Conservation (phyloP, 140 eudicot species). For the Flaveria floridana region DNA sequence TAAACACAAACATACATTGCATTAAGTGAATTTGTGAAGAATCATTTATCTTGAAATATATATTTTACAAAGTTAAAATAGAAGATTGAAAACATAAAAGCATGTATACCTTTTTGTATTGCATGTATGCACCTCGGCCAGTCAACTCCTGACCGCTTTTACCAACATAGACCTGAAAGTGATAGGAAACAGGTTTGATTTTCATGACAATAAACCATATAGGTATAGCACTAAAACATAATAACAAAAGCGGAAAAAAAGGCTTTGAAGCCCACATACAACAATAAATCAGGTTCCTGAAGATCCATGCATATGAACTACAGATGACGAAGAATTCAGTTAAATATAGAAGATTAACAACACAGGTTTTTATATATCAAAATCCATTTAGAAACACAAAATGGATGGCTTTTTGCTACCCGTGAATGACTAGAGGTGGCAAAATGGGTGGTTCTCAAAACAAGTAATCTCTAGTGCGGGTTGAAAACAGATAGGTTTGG, state of each 20-base stretch:
- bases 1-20: slow-evolving; percentile 14
- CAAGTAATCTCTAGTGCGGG: not conserved
- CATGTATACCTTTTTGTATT: slow-evolving; percentile 63
- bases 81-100: not conserved
- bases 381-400: not conserved
- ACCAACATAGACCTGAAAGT: slow-evolving; percentile 68
- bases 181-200: slow-evolving; percentile 1
- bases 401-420: not conserved
- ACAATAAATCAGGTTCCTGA: not conserved
- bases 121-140: slow-evolving; percentile 71
- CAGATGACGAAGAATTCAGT: not conserved
- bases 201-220: slow-evolving; percentile 8
- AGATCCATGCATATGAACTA: not conserved
- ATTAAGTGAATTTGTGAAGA: not conserved
- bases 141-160: slow-evolving; percentile 71
- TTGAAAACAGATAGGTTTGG: not conserved
- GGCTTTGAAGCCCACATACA: not conserved
- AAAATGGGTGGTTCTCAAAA: not conserved
- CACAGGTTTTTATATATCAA: not conserved
- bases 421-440: not conserved
- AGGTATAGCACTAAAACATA: slow-evolving; percentile 4
- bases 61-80: not conserved
- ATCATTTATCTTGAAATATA: not conserved
- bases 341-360: not conserved
- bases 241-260: not conserved